A percentile compares a stretch with the other conserved stretches of the same genome.
Evolutionary conservation across 164 flowering plant genomes (phyloP).

Genomic region (Malania oleifera): DNA sequence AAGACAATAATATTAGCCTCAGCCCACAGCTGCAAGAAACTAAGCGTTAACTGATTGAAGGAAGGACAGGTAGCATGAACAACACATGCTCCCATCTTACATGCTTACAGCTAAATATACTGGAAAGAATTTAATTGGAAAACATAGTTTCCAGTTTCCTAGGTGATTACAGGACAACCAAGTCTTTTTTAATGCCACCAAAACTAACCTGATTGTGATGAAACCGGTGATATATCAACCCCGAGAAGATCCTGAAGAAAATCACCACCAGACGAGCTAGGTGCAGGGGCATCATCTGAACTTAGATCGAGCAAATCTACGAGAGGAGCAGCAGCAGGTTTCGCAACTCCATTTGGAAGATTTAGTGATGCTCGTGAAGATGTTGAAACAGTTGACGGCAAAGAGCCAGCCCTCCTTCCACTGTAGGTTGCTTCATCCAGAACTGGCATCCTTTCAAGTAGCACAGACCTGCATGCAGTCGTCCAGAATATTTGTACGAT

Average conservation of each 20-base stretch:
- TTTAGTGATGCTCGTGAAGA: slow-evolving; percentile 49
- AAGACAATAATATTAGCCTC: too few species aligned
- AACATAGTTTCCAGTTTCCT: neutral
- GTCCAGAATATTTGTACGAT: slow-evolving; percentile 12
- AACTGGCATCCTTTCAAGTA: slow-evolving; percentile 98
- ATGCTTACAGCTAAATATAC: too few species aligned
- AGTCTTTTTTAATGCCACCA: neutral
- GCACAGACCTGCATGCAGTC: slow-evolving; percentile 50
- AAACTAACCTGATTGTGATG: slow-evolving; percentile 57
- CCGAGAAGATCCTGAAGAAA: slow-evolving; percentile 94
- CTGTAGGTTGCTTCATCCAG: slow-evolving; percentile 86
- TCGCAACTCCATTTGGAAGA: slow-evolving; percentile 87
- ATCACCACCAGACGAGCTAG: slow-evolving; percentile 78
- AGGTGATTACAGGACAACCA: neutral
- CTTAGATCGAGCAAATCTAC: slow-evolving; percentile 84
- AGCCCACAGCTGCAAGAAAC: neutral
- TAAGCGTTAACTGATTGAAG: too few species aligned
- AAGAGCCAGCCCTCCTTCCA: slow-evolving; percentile 72
- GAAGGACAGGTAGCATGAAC: too few species aligned
- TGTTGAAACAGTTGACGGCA: slow-evolving; percentile 50
- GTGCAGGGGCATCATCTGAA: slow-evolving; percentile 74
- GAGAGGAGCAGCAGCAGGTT: slow-evolving; percentile 72
- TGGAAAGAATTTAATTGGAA: too few species aligned
- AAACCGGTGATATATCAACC: slow-evolving; percentile 49
- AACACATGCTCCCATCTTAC: too few species aligned